Base-by-base conservation (phyloP, 768 basidiomycete genomes). In the Leccinum subtestaceum region DNA sequence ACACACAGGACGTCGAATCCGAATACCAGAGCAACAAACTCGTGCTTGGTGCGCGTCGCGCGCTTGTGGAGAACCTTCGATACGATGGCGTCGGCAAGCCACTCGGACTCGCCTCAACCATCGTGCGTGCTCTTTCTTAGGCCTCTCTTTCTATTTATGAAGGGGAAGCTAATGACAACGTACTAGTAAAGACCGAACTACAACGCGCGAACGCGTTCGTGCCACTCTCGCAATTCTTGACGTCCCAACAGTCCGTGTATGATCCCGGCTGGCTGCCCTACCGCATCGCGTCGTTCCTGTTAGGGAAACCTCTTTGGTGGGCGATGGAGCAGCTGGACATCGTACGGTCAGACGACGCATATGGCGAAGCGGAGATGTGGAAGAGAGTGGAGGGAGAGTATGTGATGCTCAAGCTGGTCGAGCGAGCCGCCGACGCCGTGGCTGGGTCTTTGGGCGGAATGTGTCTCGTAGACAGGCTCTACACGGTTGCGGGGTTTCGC, bases 291-390 rank as follows among this genome's bases (percentile, higher is more conserved):
- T 79, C 88, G 10, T 88, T 81, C 57, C 76, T 93, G 8, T 79
- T 94, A 7, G 90, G 86, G 7, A 85, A 84, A 65, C 92, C 93
- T 3, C 75, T 95, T 2, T 92, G 88, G 89, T 95, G 93, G 93
- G 86, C 88, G 3, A 80, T 95, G 57, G 85, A 88, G 61, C 90
- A 91, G 62, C 76, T 87, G n/a, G 87, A 84, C 25, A 74, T 94
- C 4, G 83, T 89, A 7, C 83, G 82, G 19, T 67, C 74, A 3
- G 88, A 90, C 50, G 87, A 88, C 25, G 75, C 72, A 31, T 74
- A 78, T 25, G 75, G 75, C 40, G 78, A 80, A 40, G 65, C 67
- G 7, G 76, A 80, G 55, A 72, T 76, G 56, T 85, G 84, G 87
- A 76, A 81, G 72, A 60, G 71, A 62, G 62, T 88, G 72, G 84